Evolutionary conservation across 352 stramenopile genomes (phyloP).

Genomic region (Phytophthora capsici): DNA sequence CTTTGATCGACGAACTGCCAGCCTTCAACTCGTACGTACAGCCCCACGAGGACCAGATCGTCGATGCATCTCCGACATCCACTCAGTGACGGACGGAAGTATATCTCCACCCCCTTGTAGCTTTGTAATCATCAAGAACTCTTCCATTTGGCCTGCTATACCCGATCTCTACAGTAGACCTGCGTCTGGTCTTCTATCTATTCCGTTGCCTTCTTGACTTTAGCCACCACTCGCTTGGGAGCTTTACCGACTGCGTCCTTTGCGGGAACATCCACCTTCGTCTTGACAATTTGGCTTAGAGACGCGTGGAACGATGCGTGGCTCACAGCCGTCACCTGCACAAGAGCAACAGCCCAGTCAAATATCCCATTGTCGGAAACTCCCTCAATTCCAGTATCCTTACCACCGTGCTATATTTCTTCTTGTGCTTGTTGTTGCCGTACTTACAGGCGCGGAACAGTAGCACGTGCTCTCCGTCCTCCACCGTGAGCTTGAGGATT

Average conservation of each 20-base stretch:
- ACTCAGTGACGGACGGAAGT: constrained; percentile 28
- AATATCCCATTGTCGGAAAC: not conserved
- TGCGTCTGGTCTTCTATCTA: constrained; percentile 43
- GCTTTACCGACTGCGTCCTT: constrained; percentile 37
- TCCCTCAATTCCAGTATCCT: constrained; percentile 2
- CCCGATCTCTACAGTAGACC: constrained; percentile 32
- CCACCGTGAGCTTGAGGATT: constrained; percentile 45
- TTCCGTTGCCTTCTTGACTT: constrained; percentile 72
- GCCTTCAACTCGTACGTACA: constrained; percentile 51
- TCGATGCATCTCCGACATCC: constrained; percentile 51
- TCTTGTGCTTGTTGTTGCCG: constrained; percentile 90
- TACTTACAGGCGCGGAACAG: constrained; percentile 82
- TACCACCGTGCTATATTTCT: constrained; percentile 83
- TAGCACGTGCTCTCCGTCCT: constrained; percentile 62
- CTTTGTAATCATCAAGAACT: constrained; percentile 39
- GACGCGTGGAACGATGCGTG: constrained; percentile 74
- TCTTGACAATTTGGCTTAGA: constrained; percentile 78
- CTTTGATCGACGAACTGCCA: constrained; percentile 64
- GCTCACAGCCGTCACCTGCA: constrained; percentile 60
- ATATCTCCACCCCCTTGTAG: constrained; percentile 20
- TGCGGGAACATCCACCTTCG: constrained; percentile 49
- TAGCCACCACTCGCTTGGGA: constrained; percentile 48
- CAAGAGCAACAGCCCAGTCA: constrained; percentile 11
- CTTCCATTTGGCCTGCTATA: constrained; percentile 33
- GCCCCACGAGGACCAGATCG: constrained; percentile 55